A percentile compares a stretch with the other conserved stretches of the same genome.
phyloP scores from a whole-genome alignment of 148 eudicot genomes.

The Nepenthes mirabilis region DNA sequence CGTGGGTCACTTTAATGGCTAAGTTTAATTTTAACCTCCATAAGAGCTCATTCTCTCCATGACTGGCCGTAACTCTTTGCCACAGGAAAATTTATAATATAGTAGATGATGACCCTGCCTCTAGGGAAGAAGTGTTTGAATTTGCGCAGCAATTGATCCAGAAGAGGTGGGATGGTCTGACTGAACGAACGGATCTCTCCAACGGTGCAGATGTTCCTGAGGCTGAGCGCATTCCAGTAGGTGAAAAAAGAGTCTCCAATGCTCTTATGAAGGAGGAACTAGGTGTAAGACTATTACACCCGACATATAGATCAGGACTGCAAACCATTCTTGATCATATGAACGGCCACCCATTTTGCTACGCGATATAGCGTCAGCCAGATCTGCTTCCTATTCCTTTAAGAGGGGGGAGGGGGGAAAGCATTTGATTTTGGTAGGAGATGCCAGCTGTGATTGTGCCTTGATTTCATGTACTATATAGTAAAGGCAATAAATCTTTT shows the following conservation, averaged over 20 bases:
- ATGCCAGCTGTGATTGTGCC: too few species aligned
- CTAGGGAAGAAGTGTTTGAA: slow-evolving; percentile 55
- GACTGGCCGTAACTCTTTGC: not conserved
- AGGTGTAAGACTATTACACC: slow-evolving; percentile 45
- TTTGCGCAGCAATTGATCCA: slow-evolving; percentile 44
- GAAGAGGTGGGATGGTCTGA: slow-evolving; percentile 43
- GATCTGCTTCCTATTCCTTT: too few species aligned
- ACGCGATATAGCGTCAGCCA: too few species aligned
- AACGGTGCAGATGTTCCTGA: not conserved
- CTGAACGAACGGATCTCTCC: slow-evolving; percentile 6
- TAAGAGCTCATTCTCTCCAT: not conserved
- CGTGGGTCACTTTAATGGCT: too few species aligned
- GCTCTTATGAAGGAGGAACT: slow-evolving; percentile 56
- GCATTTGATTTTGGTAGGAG: too few species aligned
- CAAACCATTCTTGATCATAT: slow-evolving; percentile 42
- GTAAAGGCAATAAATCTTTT: too few species aligned
- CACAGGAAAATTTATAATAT: slow-evolving; percentile 51
- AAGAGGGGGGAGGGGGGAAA: too few species aligned
- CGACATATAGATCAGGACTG: slow-evolving; percentile 68
- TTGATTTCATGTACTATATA: too few species aligned
- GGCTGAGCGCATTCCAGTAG: slow-evolving; percentile 11
- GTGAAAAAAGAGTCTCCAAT: slow-evolving; percentile 72
- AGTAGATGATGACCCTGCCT: slow-evolving; percentile 88
- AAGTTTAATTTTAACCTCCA: not conserved
- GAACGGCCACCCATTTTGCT: too few species aligned